Evolutionary conservation across 306 rosid genomes (phyloP), one percentile per base, ranked within the genome.

Genomic region (Dalbergia cultrata): DNA sequence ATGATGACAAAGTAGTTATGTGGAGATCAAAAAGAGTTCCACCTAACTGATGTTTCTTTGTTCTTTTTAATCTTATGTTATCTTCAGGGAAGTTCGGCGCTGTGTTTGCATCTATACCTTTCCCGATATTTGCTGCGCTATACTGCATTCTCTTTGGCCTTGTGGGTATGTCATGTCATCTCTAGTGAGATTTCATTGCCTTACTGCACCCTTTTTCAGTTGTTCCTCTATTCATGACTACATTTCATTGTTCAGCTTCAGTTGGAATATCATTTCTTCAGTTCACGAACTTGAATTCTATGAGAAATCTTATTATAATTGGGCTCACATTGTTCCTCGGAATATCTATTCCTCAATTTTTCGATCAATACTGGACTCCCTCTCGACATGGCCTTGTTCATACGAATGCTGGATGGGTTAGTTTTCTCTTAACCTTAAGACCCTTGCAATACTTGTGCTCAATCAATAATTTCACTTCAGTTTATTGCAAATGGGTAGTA

Each of bases 261-360:
- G 95, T 93, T 65, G 99, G 99, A 79, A 65, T 93, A 58, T 95
- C 99, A 58, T 95, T 95, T 79, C 98, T 95, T 81, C 98, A 95
- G 79, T 95, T 95, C 83, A 91, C 99, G 56, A 95, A 95, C 85
- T 87, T 95, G 97, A 95, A 95, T 83, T 95, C 92, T 0, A 95
- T 93, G 99, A 91, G 99, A 89, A 95, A 95, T 80, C 96, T 95
- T 65, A 86, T 91, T n/a, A 95, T 95, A 73, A 89, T 84, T 0
- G 99, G 98, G 18, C 96, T 95, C 43, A 80, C 99, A 6, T 81
- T 95, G 31, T 95, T 95, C 88, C 96, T 95, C 5, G 99, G 99
- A 63, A 85, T 95, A 79, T 95, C 98, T 14, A 77, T 95, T 75
- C 99, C 98, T 31, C 97, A 93, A 69, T 87, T 93, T 72, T 95